phyloP scores from a whole-genome alignment of 345 rosid species.

The Geranium rotundifolium region DNA sequence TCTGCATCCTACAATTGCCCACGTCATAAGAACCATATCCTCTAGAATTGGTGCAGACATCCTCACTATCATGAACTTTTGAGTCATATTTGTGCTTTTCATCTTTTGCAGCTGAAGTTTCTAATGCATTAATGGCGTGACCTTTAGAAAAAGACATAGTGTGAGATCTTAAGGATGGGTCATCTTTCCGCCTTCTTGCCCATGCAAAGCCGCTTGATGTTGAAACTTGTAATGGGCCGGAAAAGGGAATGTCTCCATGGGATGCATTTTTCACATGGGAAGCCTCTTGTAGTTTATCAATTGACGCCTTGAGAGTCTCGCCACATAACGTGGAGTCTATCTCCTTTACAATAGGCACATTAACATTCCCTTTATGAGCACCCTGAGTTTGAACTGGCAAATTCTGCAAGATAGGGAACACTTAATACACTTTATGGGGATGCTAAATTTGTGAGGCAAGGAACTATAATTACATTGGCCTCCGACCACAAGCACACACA shows the following conservation, averaged over 20 bases:
- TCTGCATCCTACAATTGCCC: conserved; percentile 44
- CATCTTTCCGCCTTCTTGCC: conserved; percentile 74
- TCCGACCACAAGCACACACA: conserved; percentile 4
- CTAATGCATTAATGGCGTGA: conserved; percentile 34
- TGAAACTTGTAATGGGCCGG: conserved; percentile 80
- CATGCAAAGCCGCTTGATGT: conserved; percentile 86
- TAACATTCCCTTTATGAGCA: no score
- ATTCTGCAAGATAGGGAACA: no score
- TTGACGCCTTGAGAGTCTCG: conserved; percentile 34
- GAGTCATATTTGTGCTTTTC: conserved; percentile 32
- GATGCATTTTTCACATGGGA: conserved; percentile 75
- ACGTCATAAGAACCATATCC: conserved; percentile 46
- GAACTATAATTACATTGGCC: no score
- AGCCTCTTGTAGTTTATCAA: conserved; percentile 42
- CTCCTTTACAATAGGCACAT: conserved; percentile 18
- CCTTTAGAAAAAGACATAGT: conserved; percentile 56
- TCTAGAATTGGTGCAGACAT: conserved; percentile 33
- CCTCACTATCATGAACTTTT: conserved; percentile 28
- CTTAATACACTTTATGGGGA: no score
- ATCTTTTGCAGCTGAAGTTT: conserved; percentile 32
- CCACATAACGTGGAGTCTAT: conserved; percentile 25
- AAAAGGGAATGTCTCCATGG: conserved; percentile 81
- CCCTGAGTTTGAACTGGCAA: no score
- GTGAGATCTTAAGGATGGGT: conserved; percentile 41
- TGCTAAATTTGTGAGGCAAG: no score